phyloP scores from a whole-genome alignment of 1,284 basidiomycete genomes.

The Fistulinella staudtii region DNA sequence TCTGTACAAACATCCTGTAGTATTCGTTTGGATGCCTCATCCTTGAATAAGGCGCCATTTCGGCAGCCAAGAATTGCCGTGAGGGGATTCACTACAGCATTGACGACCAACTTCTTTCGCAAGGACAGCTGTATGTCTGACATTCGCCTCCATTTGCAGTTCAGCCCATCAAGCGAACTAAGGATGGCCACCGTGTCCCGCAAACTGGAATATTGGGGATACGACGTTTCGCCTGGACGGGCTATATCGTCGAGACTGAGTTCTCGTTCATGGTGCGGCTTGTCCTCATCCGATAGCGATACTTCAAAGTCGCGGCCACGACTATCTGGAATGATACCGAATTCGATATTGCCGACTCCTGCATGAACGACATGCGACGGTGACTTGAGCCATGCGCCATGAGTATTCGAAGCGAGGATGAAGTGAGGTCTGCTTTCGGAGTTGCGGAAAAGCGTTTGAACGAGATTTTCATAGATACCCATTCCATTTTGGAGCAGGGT shows the following conservation, averaged over 20 bases:
- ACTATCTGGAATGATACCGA: constrained; percentile 77
- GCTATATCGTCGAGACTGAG: constrained; percentile 56
- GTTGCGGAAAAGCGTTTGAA: constrained; percentile 70
- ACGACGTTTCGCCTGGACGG: constrained; percentile 37
- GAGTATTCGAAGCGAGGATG: constrained; percentile 44
- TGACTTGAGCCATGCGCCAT: constrained; percentile 46
- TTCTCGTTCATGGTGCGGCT: constrained; percentile 36
- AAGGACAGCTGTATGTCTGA: constrained; percentile 68
- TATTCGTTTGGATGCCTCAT: constrained; percentile 42
- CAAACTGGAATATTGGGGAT: constrained; percentile 53
- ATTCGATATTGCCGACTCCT: constrained; percentile 68
- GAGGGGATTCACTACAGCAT: constrained; percentile 84
- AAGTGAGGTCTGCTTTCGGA: constrained; percentile 74
- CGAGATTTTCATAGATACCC: constrained; percentile 83
- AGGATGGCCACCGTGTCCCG: constrained; percentile 70
- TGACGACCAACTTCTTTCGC: constrained; percentile 82
- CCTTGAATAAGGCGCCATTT: constrained; percentile 70
- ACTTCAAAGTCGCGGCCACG: constrained; percentile 57
- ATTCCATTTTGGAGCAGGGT: constrained; percentile 91
- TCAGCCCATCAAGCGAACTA: constrained; percentile 52
- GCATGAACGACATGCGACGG: constrained; percentile 68
- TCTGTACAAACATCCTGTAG: constrained; percentile 53
- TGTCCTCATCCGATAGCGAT: constrained; percentile 37
- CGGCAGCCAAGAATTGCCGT: constrained; percentile 79
- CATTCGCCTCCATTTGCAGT: constrained; percentile 67